Evolutionary conservation across 2,329 filamentous ascomycete species (phyloP).

Genomic region (Waltergamsia citrina): DNA sequence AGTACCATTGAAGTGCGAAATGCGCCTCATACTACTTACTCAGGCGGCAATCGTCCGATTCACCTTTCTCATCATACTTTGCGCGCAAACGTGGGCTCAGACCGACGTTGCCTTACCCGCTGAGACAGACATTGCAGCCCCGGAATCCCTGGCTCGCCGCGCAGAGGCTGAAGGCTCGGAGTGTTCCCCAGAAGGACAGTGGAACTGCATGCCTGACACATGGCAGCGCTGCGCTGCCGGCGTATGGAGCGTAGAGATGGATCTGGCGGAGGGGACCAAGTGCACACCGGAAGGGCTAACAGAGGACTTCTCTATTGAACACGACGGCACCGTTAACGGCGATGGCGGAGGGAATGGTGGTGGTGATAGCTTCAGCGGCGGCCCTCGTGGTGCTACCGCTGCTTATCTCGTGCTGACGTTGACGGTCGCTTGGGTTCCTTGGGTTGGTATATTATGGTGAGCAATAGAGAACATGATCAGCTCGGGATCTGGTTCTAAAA

Average conservation of each 20-base stretch:
- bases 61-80: too few relatives aligned
- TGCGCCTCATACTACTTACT: too few relatives aligned
- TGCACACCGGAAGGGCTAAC: conserved; percentile 33
- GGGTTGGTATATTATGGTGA: not conserved
- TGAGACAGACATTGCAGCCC: too few relatives aligned
- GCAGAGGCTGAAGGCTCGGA: conserved; percentile 22
- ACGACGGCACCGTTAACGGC: conserved; percentile 11
- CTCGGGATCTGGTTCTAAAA: too few relatives aligned
- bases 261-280: conserved; percentile 32
- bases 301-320: conserved; percentile 26
- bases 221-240: conserved; percentile 42
- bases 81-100: too few relatives aligned
- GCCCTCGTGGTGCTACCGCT: not conserved
- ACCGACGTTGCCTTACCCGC: too few relatives aligned
- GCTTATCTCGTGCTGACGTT: not conserved
- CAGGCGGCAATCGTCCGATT: too few relatives aligned
- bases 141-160: too few relatives aligned
- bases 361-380: not conserved
- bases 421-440: not conserved
- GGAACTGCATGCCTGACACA: conserved; percentile 40
- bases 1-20: too few relatives aligned
- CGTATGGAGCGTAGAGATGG: conserved; percentile 33
- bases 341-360: conserved; percentile 8
- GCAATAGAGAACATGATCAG: too few relatives aligned
- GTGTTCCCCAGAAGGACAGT: conserved; percentile 39